Base-by-base conservation (phyloP, 1,284 basidiomycete genomes). In the Naganishia cerealis region DNA sequence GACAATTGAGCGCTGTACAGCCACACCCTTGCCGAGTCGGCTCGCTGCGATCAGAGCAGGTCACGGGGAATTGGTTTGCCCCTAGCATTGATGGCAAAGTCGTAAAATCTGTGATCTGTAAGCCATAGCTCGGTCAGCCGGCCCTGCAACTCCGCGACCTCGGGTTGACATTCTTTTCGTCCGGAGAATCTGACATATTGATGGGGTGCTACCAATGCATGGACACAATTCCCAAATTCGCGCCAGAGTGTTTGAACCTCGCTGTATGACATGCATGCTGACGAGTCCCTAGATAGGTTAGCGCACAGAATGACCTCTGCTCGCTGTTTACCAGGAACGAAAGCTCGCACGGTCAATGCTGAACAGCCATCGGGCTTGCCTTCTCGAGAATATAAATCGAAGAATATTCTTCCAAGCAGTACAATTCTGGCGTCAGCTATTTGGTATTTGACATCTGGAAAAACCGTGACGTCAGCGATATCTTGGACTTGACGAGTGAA, bases 91-190 rank as follows among this genome's bases (percentile, higher is more conserved):
- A 54, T 39, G 21, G 59, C 59, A 39, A 63, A 63, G n/a, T 54
- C 38, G 21, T 42, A 39, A 2, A 40, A 16, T 16, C 13, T 33
- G n/a, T 38, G 15, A 15, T 63, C 59, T 24, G 38, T 63, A 24
- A 43, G 48, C 91, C 90, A 94, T 76, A 93, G 91, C 81, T 94
- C 92, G 69, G 92, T 82, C 91, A 93, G 92, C 80, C 93, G 90
- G 24, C 87, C 88, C 0, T 90, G 91, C 0, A 90, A 90, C 79
- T 92, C 91, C 6, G 91, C 90, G 72, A 93, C 93, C 80, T 94
- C 91, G 16, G 42, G 38, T 7, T 26, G 59, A 18, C 16, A 16
- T 9, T 24, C 15, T 2, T 24, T 88, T 77, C 89, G 90, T 8
- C 90, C 90, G 72, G 91, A 89, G 86, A 93, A 93, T 26, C 87